Evolutionary conservation across 331 rosid species (phyloP).

Genomic region (Spiraea crenata): DNA sequence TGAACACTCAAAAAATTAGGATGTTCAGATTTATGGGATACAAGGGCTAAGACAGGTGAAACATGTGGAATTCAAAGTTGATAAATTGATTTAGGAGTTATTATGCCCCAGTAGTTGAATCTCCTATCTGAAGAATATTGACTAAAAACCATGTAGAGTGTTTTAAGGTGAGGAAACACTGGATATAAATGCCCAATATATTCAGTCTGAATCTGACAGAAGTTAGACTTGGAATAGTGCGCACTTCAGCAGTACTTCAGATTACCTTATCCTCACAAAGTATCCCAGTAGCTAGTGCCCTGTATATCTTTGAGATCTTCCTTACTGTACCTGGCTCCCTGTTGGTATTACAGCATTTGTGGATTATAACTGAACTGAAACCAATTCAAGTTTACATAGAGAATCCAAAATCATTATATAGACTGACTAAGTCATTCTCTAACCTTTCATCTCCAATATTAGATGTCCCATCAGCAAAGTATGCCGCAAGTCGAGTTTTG

Average conservation of each 20-base stretch:
- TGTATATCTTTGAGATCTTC: constrained; percentile 72
- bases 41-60: background rate
- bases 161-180: constrained; percentile 2
- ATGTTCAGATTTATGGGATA: background rate
- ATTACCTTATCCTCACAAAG: constrained; percentile 67
- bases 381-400: background rate
- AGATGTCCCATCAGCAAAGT: constrained; percentile 85
- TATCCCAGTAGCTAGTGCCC: constrained; percentile 74
- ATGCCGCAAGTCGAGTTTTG: constrained; percentile 66
- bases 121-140: background rate
- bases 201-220: background rate
- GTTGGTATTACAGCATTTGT: constrained; percentile 39
- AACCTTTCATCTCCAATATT: constrained; percentile 59
- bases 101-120: background rate
- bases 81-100: background rate
- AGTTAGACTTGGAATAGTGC: background rate
- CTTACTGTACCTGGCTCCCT: constrained; percentile 42
- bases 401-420: background rate
- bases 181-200: background rate
- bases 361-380: background rate
- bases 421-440: constrained; percentile 14
- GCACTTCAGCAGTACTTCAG: background rate
- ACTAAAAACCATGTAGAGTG: background rate
- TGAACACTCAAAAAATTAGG: background rate
- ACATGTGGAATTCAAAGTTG: background rate